Conservation (phyloP, 2,329 filamentous ascomycete genomes). For the Penicillium frequentans region DNA sequence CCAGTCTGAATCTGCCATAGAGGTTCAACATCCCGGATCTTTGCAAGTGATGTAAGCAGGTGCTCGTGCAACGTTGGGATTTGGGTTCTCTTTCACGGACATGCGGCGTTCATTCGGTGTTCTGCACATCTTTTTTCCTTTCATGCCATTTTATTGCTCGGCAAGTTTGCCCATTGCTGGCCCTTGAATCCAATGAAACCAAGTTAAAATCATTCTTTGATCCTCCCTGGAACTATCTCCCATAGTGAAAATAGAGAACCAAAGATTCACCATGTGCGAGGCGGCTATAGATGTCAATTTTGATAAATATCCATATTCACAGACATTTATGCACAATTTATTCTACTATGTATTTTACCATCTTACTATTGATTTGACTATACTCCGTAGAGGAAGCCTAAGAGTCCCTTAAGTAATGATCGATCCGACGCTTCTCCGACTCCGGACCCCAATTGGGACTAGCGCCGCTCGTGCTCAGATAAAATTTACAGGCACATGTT, state of each 20-base stretch:
- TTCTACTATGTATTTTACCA: not conserved
- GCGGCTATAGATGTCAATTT: not conserved
- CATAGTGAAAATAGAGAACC: not conserved
- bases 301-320: not conserved
- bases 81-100: slow-evolving; percentile 11
- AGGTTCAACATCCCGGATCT: not conserved
- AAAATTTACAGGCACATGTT: slow-evolving; percentile 24
- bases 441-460: slow-evolving; percentile 24
- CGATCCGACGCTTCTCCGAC: slow-evolving; percentile 16
- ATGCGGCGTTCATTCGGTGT: slow-evolving; percentile 25
- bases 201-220: not conserved
- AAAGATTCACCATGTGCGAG: not conserved
- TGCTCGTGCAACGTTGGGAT: slow-evolving; percentile 10
- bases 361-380: too few relatives aligned
- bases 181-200: slow-evolving; percentile 6
- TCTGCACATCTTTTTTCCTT: slow-evolving; percentile 14
- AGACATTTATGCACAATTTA: not conserved
- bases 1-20: not conserved
- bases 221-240: not conserved
- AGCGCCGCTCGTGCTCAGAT: slow-evolving; percentile 21
- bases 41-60: slow-evolving; percentile 1
- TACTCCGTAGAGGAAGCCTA: too few relatives aligned
- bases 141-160: slow-evolving; percentile 14
- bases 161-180: slow-evolving; percentile 13
- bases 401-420: not conserved